phyloP scores from a whole-genome alignment of 208 protist species.

The Acanthamoeba triangularis region DNA sequence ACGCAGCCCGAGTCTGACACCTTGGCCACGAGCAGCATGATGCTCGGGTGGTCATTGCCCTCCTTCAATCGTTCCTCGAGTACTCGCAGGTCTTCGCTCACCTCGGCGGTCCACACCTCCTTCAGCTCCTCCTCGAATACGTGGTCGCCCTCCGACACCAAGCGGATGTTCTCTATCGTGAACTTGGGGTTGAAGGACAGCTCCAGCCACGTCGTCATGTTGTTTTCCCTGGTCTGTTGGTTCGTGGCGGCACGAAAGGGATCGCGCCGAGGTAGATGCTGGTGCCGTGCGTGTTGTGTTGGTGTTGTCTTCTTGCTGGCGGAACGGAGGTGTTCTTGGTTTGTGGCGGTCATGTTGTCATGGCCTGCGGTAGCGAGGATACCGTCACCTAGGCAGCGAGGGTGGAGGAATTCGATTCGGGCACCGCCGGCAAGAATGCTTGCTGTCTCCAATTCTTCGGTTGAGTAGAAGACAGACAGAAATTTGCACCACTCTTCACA shows the following conservation, averaged over 20 bases:
- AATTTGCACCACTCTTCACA: too few species aligned
- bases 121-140: constrained; percentile 18
- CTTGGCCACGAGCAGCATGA: not conserved
- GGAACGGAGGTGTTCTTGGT: not conserved
- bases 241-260: not conserved
- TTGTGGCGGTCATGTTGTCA: not conserved
- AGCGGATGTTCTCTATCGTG: not conserved
- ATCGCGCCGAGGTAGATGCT: not conserved
- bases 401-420: too few species aligned
- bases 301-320: not conserved
- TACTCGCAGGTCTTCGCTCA: not conserved
- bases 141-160: not conserved
- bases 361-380: not conserved
- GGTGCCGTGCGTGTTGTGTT: not conserved
- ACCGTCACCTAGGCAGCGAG: not conserved
- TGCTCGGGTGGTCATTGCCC: not conserved
- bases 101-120: constrained; percentile 26
- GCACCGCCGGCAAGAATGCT: too few species aligned
- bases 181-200: constrained; percentile 7
- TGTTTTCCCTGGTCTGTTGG: not conserved
- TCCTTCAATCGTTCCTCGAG: constrained; percentile 3
- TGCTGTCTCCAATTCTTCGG: too few species aligned
- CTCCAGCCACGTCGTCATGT: not conserved
- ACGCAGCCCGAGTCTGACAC: constrained; percentile 13
- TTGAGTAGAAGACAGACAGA: too few species aligned